These are phyloP conservation scores for Microdochium paspali DNA, from an alignment of 2,329 filamentous ascomycete species.

Conservation along the genomic window DNA sequence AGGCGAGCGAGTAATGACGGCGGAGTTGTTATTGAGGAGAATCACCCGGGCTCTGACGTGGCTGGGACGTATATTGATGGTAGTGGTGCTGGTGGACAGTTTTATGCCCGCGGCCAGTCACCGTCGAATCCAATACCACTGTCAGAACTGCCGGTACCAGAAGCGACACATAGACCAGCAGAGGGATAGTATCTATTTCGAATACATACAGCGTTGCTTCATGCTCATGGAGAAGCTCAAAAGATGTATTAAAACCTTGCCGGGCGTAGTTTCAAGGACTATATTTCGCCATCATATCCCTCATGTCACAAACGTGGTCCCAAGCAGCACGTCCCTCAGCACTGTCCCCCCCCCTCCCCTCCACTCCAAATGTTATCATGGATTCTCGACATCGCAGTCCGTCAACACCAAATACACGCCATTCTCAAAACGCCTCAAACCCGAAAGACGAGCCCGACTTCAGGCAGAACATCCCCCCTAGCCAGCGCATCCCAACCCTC, in stretches of 20 bases:
- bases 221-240: too few species aligned
- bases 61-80: background rate
- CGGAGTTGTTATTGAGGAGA: background rate
- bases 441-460: conserved; percentile 17
- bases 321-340: too few species aligned
- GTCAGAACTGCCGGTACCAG: background rate
- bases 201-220: too few species aligned
- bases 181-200: background rate
- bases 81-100: background rate
- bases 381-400: too few species aligned
- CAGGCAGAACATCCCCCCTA: conserved; percentile 10
- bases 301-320: too few species aligned
- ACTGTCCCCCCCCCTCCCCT: too few species aligned
- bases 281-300: too few species aligned
- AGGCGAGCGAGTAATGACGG: background rate
- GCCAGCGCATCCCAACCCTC: conserved; percentile 17
- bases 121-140: background rate
- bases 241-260: too few species aligned
- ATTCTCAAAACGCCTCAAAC: too few species aligned
- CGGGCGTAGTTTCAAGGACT: too few species aligned
- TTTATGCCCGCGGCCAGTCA: background rate
- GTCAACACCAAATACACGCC: too few species aligned
- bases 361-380: too few species aligned
- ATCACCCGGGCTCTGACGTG: background rate
- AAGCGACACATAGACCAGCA: background rate